Evolutionary conservation across 768 basidiomycete species (phyloP).

Genomic region (Peribolospora kevripleyi): DNA sequence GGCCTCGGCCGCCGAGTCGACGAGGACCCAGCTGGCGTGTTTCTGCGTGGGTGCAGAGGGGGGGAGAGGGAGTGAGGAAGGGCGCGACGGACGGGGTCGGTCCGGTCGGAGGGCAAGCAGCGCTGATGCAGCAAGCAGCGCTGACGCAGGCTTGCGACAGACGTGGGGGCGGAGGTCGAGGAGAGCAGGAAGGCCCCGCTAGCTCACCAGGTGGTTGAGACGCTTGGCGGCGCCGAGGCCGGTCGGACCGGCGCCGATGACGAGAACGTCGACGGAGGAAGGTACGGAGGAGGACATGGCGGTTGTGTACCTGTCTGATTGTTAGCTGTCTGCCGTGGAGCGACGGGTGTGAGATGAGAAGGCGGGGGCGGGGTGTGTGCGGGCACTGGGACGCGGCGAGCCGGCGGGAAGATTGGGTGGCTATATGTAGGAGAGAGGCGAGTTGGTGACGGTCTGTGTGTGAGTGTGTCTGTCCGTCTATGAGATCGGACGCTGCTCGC

Average conservation of each 20-base stretch:
- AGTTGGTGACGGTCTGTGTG: too few relatives aligned
- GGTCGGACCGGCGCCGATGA: slow-evolving; percentile 9
- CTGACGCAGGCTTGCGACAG: neutral
- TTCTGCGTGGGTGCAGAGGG: slow-evolving; percentile 6
- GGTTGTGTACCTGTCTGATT: too few relatives aligned
- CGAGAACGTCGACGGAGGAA: too few relatives aligned
- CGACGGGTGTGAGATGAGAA: too few relatives aligned
- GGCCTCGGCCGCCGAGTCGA: slow-evolving; percentile 16
- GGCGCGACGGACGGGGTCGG: neutral
- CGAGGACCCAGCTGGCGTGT: slow-evolving; percentile 15
- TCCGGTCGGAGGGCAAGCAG: neutral
- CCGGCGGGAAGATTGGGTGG: too few relatives aligned
- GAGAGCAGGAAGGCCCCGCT: neutral
- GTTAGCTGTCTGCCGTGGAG: too few relatives aligned
- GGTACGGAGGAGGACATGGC: too few relatives aligned
- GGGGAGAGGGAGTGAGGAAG: neutral
- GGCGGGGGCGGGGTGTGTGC: too few relatives aligned
- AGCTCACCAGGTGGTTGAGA: slow-evolving; percentile 17
- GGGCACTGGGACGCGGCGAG: too few relatives aligned
- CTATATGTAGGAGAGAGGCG: too few relatives aligned
- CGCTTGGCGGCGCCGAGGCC: slow-evolving; percentile 23
- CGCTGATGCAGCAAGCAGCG: neutral
- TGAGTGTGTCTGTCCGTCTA: too few relatives aligned
- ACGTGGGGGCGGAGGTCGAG: neutral
- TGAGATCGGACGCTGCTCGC: too few relatives aligned